Evolutionary conservation across 2,329 filamentous ascomycete genomes (phyloP).

Genomic region (Claviceps quebecensis): DNA sequence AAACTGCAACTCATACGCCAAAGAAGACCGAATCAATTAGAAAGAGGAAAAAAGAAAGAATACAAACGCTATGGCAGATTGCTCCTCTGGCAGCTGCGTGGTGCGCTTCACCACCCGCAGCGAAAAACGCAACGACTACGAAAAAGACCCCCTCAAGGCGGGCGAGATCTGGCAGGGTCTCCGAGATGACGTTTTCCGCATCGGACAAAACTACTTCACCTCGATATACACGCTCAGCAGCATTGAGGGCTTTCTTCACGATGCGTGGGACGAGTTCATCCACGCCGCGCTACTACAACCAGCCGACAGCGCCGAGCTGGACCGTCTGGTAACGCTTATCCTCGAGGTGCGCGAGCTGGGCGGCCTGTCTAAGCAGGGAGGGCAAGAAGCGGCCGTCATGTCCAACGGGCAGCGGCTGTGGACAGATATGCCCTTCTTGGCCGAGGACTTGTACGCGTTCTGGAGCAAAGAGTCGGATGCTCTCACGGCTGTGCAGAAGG

Average conservation of each 20-base stretch:
- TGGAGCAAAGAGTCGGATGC: conserved; percentile 1
- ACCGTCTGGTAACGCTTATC: too few species aligned
- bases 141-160: background rate
- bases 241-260: too few species aligned
- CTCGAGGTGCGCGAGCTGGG: conserved; percentile 27
- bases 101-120: background rate
- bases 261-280: too few species aligned
- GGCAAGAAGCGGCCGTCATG: background rate
- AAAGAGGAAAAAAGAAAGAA: background rate
- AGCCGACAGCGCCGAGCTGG: too few species aligned
- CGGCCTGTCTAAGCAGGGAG: too few species aligned
- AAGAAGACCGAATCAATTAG: too few species aligned
- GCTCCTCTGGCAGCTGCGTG: background rate
- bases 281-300: too few species aligned
- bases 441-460: conserved; percentile 1
- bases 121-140: conserved; percentile 4
- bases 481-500: background rate
- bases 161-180: too few species aligned
- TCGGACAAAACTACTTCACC: too few species aligned
- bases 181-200: too few species aligned
- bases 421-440: conserved; percentile 5
- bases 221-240: too few species aligned
- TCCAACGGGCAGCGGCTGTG: conserved; percentile 5
- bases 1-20: too few species aligned
- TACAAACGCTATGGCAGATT: background rate